phyloP scores from a whole-genome alignment of 257 asterid genomes.

The Penstemon barbatus region DNA sequence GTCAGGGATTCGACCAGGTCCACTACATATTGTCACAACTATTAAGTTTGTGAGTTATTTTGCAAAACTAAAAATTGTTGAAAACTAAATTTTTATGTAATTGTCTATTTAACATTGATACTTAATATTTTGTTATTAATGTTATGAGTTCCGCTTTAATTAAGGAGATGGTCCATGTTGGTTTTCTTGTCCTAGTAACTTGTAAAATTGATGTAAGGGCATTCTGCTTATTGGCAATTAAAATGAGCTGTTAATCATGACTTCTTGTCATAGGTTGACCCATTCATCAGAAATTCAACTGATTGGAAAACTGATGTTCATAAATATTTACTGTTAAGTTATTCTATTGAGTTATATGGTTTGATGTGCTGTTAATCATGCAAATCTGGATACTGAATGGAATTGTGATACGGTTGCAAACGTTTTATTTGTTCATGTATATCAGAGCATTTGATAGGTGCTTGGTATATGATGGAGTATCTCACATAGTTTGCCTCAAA shows the following conservation, averaged over 20 bases:
- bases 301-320: neutral
- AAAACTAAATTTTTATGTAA: too few relatives aligned
- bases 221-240: too few relatives aligned
- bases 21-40: neutral
- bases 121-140: neutral
- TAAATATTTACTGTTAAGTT: neutral
- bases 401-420: neutral
- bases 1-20: too few relatives aligned
- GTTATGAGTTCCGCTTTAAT: neutral
- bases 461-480: neutral
- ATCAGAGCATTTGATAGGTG: neutral
- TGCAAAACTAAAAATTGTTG: too few relatives aligned
- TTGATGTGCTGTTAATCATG: neutral
- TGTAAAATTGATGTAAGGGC: neutral
- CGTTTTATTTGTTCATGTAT: too few relatives aligned
- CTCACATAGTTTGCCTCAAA: neutral
- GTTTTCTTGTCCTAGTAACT: neutral
- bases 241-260: too few relatives aligned
- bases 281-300: neutral
- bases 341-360: too few relatives aligned
- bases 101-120: too few relatives aligned
- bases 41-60: neutral
- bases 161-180: neutral
- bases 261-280: too few relatives aligned
- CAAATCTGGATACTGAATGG: constrained; percentile 8